These are phyloP conservation scores for Manihot esculenta DNA, from an alignment of 441 rosid species.

Conservation along the genomic window DNA sequence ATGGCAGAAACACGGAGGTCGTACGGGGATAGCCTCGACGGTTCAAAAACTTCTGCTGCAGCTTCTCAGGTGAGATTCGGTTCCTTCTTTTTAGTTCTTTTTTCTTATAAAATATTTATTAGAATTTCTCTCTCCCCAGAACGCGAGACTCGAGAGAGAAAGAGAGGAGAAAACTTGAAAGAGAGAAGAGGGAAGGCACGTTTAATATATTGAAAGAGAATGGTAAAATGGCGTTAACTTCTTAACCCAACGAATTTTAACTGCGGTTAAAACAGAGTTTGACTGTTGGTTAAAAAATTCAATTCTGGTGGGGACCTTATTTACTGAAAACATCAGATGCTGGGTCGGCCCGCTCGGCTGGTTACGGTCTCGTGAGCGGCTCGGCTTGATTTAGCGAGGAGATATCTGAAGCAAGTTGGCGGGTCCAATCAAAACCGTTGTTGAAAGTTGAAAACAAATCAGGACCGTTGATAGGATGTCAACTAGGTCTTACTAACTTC, in stretches of 20 bases:
- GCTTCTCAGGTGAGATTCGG: slow-evolving; percentile 4
- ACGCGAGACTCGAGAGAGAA: slow-evolving; percentile 45
- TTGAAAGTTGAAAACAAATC: background rate
- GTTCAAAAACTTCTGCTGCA: background rate
- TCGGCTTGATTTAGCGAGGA: slow-evolving; percentile 10
- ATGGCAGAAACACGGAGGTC: slow-evolving; percentile 15
- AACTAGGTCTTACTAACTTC: background rate
- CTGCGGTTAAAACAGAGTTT: background rate
- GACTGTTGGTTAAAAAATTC: background rate
- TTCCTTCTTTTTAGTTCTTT: background rate
- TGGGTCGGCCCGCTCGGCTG: slow-evolving; percentile 18
- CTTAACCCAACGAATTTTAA: too few relatives aligned
- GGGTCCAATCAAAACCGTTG: slow-evolving; percentile 16
- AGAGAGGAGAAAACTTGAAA: too few relatives aligned
- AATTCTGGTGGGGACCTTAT: background rate
- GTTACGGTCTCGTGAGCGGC: background rate
- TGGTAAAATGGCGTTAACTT: too few relatives aligned
- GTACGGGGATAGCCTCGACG: background rate
- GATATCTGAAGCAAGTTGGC: background rate
- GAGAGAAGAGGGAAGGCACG: background rate
- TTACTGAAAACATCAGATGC: background rate
- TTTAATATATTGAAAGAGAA: slow-evolving; percentile 29
- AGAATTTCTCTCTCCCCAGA: slow-evolving; percentile 9
- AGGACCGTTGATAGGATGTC: slow-evolving; percentile 1
- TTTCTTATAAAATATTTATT: background rate